These are phyloP conservation scores for Beauveria sp. DNA, from an alignment of 2,329 filamentous ascomycete genomes.

Conservation along the genomic window DNA sequence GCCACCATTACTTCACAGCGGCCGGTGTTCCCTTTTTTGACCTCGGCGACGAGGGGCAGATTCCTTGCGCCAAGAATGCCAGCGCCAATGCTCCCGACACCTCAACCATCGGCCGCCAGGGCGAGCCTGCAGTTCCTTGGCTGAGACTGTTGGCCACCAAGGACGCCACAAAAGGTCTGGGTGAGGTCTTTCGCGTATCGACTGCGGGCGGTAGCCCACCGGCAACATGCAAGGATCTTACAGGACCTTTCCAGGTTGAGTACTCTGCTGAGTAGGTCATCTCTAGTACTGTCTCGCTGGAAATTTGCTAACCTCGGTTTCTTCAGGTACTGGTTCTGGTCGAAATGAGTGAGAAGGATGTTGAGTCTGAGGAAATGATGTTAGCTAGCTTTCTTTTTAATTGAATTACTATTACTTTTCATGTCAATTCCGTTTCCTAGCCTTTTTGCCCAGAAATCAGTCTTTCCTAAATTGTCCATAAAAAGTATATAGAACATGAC, in stretches of 20 bases:
- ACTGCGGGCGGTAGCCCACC: conserved; percentile 78
- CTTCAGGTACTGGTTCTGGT: conserved; percentile 3
- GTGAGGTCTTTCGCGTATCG: conserved; percentile 74
- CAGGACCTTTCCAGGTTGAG: conserved; percentile 59
- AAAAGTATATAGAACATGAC: not conserved
- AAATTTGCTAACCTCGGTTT: not conserved
- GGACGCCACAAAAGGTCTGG: conserved; percentile 51
- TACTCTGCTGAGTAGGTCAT: conserved; percentile 76
- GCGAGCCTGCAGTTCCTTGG: conserved; percentile 70
- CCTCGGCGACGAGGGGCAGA: conserved; percentile 54
- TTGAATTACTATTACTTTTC: not conserved
- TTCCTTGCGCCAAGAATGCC: conserved; percentile 54
- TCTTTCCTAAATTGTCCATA: not conserved
- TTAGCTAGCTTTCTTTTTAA: not conserved
- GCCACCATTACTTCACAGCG: conserved; percentile 75
- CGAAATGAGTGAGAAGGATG: not conserved
- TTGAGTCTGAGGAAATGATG: not conserved
- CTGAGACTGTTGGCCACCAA: conserved; percentile 56
- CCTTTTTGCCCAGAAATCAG: too few species aligned
- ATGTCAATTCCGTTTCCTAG: not conserved
- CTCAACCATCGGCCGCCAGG: conserved; percentile 51
- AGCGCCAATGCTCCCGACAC: conserved; percentile 54
- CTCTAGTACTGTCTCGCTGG: not conserved
- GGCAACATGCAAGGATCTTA: conserved; percentile 59
- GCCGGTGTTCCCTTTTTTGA: conserved; percentile 71